Conservation (phyloP, 352 stramenopile genomes). For the Globisporangium uncinulatum region DNA sequence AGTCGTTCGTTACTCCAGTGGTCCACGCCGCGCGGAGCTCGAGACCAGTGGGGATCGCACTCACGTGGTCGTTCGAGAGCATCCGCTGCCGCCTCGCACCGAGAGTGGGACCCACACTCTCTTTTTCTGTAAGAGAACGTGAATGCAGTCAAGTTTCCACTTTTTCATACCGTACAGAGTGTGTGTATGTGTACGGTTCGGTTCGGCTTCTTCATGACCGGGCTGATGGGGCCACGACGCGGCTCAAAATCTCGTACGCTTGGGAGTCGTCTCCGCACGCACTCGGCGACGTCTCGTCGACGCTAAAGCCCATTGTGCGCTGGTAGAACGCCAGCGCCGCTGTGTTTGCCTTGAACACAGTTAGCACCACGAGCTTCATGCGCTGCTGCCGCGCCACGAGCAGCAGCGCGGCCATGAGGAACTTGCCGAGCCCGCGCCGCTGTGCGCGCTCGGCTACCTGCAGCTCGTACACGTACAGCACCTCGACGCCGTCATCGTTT, state of each 20-base stretch:
- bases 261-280: slow-evolving; percentile 57
- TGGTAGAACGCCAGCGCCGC: slow-evolving; percentile 89
- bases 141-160: no score
- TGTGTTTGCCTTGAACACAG: slow-evolving; percentile 90
- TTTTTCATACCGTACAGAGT: no score
- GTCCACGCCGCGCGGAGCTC: background rate
- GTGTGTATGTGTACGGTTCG: no score
- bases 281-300: slow-evolving; percentile 90
- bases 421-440: slow-evolving; percentile 81
- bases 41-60: slow-evolving; percentile 1
- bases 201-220: slow-evolving; percentile 1
- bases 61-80: slow-evolving; percentile 2
- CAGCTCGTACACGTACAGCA: slow-evolving; percentile 94
- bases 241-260: slow-evolving; percentile 86
- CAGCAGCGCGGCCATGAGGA: slow-evolving; percentile 89
- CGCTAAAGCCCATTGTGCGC: slow-evolving; percentile 74
- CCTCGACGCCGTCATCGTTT: slow-evolving; percentile 84
- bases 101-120: no score
- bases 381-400: slow-evolving; percentile 63
- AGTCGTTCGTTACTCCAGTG: background rate
- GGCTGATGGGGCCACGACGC: slow-evolving; percentile 26
- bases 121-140: no score
- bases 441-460: slow-evolving; percentile 70
- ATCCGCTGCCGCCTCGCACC: no score
- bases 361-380: slow-evolving; percentile 92